Conservation (phyloP, 306 rosid species). For the Erythrophleum fordii region DNA sequence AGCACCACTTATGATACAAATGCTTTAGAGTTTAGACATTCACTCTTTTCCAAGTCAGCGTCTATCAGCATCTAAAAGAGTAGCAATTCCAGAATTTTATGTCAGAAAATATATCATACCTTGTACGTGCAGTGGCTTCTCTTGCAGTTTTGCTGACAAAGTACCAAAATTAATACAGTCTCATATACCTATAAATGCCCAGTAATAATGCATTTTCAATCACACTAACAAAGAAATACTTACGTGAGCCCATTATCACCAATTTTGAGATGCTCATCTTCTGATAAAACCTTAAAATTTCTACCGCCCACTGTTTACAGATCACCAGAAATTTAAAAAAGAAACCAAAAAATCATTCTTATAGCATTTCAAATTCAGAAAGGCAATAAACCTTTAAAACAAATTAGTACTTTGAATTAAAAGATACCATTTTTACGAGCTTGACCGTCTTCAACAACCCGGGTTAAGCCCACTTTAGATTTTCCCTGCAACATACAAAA, state of each 20-base stretch:
- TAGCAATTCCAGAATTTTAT: slow-evolving; percentile 10
- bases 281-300: slow-evolving; percentile 60
- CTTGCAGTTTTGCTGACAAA: slow-evolving; percentile 38
- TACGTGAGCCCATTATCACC: slow-evolving; percentile 52
- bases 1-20: background rate
- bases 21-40: background rate
- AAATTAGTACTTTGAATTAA: background rate
- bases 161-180: slow-evolving; percentile 15
- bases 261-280: slow-evolving; percentile 46
- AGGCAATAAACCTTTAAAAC: background rate
- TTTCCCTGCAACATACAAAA: slow-evolving; percentile 50
- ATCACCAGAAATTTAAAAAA: background rate
- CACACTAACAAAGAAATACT: slow-evolving; percentile 4
- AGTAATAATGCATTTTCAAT: background rate
- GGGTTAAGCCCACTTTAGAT: slow-evolving; percentile 41
- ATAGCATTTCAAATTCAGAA: background rate
- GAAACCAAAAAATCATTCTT: background rate
- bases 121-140: slow-evolving; percentile 34
- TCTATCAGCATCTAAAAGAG: background rate
- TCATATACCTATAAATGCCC: background rate
- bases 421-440: slow-evolving; percentile 47
- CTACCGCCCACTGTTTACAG: slow-evolving; percentile 45
- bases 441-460: slow-evolving; percentile 43
- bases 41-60: background rate
- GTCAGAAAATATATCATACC: slow-evolving; percentile 38